Evolutionary conservation across 345 rosid species (phyloP), one percentile per base, ranked within the genome.

Genomic region (Sapria himalayana): DNA sequence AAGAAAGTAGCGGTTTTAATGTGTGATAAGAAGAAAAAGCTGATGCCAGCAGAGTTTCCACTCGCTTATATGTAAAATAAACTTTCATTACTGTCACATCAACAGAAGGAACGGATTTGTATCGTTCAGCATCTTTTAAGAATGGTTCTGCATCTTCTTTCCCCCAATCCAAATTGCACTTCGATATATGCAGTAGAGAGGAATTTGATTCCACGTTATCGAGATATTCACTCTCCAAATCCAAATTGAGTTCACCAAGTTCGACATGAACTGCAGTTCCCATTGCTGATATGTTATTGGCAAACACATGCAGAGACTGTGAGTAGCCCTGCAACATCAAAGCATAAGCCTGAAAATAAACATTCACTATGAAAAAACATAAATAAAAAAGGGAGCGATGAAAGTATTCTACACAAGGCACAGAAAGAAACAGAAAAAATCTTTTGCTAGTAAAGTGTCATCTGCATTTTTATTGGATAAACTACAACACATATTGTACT

Each of bases 161-260:
- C 21, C 95, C 94, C 98, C 91, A 89, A 41, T 82, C 95, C 58
- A 89, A 49, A 66, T 75, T 79, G 54, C 82, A 62, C 74, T 80
- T 89, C 39, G 82, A 81, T 61, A 89, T 51, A 59, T 89, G 91
- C 71, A 82, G 48, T 51, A 82, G 49, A 11, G 98, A 74, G 21
- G 81, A 79, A 76, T 89, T 82, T 29, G 92, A 75, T 64, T 89
- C 98, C 51, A 82, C 66, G 17, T 79, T 71, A 17, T 82, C 82
- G 41, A 76, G 81, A 60, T 82, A 82, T 58, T 82, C 98, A 55
- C 79, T 94, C 50, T 78, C 86, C 80, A 71, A 59, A 64, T 82
- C 78, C 60, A 89, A 63, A 73, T 89, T 89, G 32, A 89, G 49
- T 48, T 89, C 98, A 54, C 98, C 95, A 60, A 89, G 84, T 57